phyloP scores from a whole-genome alignment of 176 grass and related monocot species.

The Elaeis guineensis region DNA sequence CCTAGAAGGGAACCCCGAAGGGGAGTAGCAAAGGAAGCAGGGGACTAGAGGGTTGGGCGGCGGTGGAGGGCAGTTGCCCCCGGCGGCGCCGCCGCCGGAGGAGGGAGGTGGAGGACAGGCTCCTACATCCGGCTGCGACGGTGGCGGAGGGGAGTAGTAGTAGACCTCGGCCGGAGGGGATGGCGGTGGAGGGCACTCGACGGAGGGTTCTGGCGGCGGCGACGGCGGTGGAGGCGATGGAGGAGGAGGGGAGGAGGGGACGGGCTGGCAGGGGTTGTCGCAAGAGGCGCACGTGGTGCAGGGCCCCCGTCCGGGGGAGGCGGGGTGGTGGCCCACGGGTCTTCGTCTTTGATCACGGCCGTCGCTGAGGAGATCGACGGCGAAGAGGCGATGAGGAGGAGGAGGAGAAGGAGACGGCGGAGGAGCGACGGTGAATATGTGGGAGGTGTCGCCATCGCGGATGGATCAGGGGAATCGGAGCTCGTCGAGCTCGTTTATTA shows the following conservation, averaged over 20 bases:
- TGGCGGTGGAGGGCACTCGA: no score
- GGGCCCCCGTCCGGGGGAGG: no score
- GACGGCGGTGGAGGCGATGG: conserved; percentile 28
- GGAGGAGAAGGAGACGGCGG: no score
- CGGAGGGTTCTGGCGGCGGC: conserved; percentile 2
- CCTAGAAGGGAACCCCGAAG: conserved; percentile 11
- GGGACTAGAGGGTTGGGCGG: conserved; percentile 88
- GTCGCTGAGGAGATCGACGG: no score
- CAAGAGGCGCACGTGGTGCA: conserved; percentile 12
- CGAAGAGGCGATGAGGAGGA: no score
- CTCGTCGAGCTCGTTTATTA: no score
- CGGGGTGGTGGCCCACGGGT: no score
- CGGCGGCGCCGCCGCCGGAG: not conserved
- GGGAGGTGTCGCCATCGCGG: no score
- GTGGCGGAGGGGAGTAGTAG: conserved; percentile 42
- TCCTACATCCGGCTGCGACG: not conserved
- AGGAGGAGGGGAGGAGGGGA: conserved; percentile 41
- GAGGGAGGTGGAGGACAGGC: conserved; percentile 27
- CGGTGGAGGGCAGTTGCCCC: conserved; percentile 34
- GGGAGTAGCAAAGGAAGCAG: conserved; percentile 93
- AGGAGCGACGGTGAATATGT: no score
- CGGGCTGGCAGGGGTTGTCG: conserved; percentile 73
- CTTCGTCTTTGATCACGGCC: no score
- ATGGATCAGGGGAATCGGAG: no score
- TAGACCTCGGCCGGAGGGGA: not conserved